Conservation (phyloP, 768 basidiomycete genomes). For the Paxillus involutus region DNA sequence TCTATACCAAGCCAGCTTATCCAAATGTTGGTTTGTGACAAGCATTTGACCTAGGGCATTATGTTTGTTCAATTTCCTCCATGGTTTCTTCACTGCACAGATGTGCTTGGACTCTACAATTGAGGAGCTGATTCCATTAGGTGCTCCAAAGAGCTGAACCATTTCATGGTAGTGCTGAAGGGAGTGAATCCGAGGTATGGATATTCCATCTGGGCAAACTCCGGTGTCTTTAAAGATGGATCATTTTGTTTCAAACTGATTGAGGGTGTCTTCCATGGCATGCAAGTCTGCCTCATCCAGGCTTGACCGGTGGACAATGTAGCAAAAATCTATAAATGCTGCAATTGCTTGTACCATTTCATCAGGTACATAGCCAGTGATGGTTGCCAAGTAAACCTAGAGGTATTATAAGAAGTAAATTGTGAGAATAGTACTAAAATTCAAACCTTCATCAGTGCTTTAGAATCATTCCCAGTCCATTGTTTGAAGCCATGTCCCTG, state of each 20-base stretch:
- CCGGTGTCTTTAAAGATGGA: too few relatives aligned
- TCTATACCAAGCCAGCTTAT: conserved; percentile 24
- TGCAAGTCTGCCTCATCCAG: conserved; percentile 2
- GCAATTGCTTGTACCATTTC: conserved; percentile 17
- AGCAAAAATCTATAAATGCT: conserved; percentile 33
- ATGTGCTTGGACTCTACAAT: conserved; percentile 37
- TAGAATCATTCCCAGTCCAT: conserved; percentile 40
- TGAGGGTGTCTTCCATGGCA: conserved; percentile 18
- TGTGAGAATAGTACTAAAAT: too few relatives aligned
- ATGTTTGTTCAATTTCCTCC: conserved; percentile 21
- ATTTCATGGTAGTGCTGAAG: conserved; percentile 30
- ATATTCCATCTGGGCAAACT: conserved; percentile 1
- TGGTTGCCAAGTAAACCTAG: conserved; percentile 27
- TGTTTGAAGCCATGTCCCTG: conserved; percentile 34
- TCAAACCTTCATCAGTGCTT: conserved; percentile 36
- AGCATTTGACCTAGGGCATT: conserved; percentile 32
- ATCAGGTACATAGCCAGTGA: conserved; percentile 19
- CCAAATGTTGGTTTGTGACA: conserved; percentile 22
- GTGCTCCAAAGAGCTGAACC: conserved; percentile 26
- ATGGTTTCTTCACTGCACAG: conserved; percentile 36
- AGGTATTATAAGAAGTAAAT: too few relatives aligned
- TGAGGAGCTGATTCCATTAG: conserved; percentile 35
- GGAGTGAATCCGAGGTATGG: conserved; percentile 31
- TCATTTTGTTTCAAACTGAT: not conserved
- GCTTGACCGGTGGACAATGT: conserved; percentile 15